Percentiles rank a stretch among this genome's conserved stretches.
phyloP scores from a whole-genome alignment of 176 grass and related monocot genomes.

The Thalia dealbata region DNA sequence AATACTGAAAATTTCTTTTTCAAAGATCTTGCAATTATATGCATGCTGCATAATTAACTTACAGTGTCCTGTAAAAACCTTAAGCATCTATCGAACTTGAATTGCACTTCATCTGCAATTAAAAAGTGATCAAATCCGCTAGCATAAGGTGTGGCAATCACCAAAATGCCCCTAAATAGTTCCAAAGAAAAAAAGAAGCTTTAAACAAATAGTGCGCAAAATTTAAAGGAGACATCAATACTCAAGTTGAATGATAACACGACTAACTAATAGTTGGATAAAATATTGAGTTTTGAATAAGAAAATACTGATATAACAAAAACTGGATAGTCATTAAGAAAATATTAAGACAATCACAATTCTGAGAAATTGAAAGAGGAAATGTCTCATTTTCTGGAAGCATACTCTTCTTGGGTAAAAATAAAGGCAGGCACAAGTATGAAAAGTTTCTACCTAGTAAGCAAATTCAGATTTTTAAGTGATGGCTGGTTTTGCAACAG shows the following conservation, averaged over 20 bases:
- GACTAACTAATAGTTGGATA: not conserved
- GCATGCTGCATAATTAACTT: slow-evolving; percentile 22
- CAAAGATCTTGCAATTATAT: not conserved
- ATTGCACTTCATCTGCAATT: slow-evolving; percentile 84
- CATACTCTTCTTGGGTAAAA: not conserved
- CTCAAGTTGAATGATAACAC: not conserved
- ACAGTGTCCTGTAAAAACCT: slow-evolving; percentile 62
- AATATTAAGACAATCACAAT: not conserved
- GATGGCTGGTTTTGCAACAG: too few relatives aligned
- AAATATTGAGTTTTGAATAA: not conserved
- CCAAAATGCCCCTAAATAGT: slow-evolving; percentile 70
- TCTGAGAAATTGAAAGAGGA: not conserved
- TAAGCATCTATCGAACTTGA: slow-evolving; percentile 92
- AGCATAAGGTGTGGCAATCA: slow-evolving; percentile 78
- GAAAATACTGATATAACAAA: not conserved
- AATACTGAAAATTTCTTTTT: not conserved
- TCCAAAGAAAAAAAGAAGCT: not conserved
- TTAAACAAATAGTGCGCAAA: not conserved
- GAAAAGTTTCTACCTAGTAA: not conserved
- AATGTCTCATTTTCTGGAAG: not conserved
- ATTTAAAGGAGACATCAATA: not conserved
- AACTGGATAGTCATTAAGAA: not conserved
- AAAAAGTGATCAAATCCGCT: slow-evolving; percentile 97
- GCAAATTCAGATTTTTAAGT: too few relatives aligned
- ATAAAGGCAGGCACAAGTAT: not conserved